Conservation (phyloP, 2,329 filamentous ascomycete genomes). For the Apiospora aurea region DNA sequence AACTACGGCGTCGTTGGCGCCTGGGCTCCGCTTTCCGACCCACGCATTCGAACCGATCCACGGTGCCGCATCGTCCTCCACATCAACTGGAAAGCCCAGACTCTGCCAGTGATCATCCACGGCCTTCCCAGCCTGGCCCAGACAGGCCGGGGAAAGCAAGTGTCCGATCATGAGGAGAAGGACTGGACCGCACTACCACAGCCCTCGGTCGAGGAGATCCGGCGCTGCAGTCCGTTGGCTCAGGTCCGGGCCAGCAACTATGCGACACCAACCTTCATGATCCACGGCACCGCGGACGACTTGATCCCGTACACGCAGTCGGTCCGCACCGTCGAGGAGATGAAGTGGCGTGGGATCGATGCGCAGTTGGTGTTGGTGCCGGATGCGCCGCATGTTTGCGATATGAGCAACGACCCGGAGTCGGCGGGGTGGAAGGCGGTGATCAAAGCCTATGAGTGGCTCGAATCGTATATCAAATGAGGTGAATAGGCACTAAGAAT, state of each 20-base stretch:
- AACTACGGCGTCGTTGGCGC: conserved; percentile 31
- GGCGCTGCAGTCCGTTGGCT: conserved; percentile 34
- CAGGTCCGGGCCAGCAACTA: conserved; percentile 37
- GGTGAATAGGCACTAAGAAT: no score
- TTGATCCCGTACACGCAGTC: conserved; percentile 39
- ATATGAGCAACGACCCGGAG: conserved; percentile 27
- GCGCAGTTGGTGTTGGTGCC: conserved; percentile 29
- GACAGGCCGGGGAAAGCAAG: conserved; percentile 3
- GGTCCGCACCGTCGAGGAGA: conserved; percentile 31
- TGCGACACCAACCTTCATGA: conserved; percentile 40
- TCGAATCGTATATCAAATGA: conserved; percentile 7
- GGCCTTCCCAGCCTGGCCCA: conserved; percentile 34
- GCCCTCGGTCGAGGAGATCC: conserved; percentile 29
- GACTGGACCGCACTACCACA: conserved; percentile 31
- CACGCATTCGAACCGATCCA: conserved; percentile 32
- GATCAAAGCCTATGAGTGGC: conserved; percentile 26
- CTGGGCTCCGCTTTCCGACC: conserved; percentile 26
- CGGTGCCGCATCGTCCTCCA: conserved; percentile 39
- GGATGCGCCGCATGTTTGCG: conserved; percentile 30
- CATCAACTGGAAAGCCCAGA: conserved; percentile 41
- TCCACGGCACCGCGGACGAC: conserved; percentile 39
- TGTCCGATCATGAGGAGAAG: background rate
- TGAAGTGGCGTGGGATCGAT: conserved; percentile 29
- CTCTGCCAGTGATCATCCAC: conserved; percentile 36
- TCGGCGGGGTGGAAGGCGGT: conserved; percentile 29